Evolutionary conservation across 1,139 yeast genomes (phyloP), one percentile per base, ranked within the genome.

Genomic region (Geotrichum restrictum): DNA sequence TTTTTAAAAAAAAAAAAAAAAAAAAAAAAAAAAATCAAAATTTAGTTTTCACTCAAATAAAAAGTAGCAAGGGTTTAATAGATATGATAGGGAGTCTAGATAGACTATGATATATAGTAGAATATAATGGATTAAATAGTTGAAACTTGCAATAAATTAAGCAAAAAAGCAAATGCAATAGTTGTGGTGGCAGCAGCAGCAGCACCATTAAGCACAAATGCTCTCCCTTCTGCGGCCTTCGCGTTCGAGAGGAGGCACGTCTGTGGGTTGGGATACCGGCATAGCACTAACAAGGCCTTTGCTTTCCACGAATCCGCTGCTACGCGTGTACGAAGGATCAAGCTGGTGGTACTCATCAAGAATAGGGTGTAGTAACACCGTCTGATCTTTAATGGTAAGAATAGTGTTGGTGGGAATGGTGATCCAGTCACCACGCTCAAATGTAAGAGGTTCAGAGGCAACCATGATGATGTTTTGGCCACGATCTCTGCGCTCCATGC

Each of bases 351-450:
- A 91, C 68, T 93, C 96, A 67, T 93, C 98, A 50, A 78, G 74
- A 36, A 93, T 86, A 1, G 98, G 98, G 64, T 91, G 96, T 74
- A 93, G 74, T 51, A 93, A 73, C 7, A 93, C 95, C 1, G 95
- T 88, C 64, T 89, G 95, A 53, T 81, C 83, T 58, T 83, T 83
- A 56, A 93, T 83, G 0, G 96, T 86, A n/a, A 93, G 69, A 2
- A 85, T 72, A 1, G 97, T 85, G 68, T 93, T 93, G 2, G 98
- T 85, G 1, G 98, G 98, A 1, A 93, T 95, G 16, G 96, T 85
- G 55, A 93, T 86, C 98, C 98, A 93, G 70, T 93, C 98, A 39
- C 93, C 93, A 54, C 98, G 74, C 71, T 93, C 98, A 69, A 93
- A 93, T 0, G 98, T 93, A 55, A 93, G 75, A 0, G 98, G 98